Percentiles rank a stretch among this genome's conserved stretches.
These are phyloP conservation scores for Arctostaphylos glauca DNA, from an alignment of 148 eudicot genomes.

Conservation along the genomic window DNA sequence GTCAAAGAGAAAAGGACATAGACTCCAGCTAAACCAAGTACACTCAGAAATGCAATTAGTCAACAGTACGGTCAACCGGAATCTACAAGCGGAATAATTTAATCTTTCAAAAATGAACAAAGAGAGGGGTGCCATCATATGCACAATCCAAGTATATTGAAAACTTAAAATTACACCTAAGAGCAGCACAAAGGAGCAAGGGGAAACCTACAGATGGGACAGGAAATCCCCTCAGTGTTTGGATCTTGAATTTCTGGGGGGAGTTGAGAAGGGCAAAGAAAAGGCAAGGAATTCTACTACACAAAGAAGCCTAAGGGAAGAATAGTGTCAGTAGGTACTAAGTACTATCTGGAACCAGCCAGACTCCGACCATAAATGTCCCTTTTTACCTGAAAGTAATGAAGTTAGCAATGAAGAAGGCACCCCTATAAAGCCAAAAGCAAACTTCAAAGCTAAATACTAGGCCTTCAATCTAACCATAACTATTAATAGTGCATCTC, in stretches of 20 bases:
- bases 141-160: not conserved
- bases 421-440: not conserved
- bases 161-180: not conserved
- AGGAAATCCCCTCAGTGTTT: not conserved
- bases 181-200: not conserved
- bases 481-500: not conserved
- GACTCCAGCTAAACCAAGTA: not conserved
- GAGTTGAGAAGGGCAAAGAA: not conserved
- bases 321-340: not conserved
- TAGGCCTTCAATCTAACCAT: not conserved
- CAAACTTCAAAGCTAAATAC: not conserved
- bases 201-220: not conserved
- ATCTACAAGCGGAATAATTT: not conserved
- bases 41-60: not conserved
- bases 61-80: not conserved
- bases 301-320: not conserved
- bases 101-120: not conserved
- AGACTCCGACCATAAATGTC: not conserved
- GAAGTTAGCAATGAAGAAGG: not conserved
- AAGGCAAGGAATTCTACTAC: not conserved
- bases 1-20: not conserved
- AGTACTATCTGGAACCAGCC: not conserved
- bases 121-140: not conserved
- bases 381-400: not conserved
- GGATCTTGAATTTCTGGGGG: not conserved